Base-by-base conservation (phyloP, 2,329 filamentous ascomycete genomes). In the Nigrospora osmanthi region DNA sequence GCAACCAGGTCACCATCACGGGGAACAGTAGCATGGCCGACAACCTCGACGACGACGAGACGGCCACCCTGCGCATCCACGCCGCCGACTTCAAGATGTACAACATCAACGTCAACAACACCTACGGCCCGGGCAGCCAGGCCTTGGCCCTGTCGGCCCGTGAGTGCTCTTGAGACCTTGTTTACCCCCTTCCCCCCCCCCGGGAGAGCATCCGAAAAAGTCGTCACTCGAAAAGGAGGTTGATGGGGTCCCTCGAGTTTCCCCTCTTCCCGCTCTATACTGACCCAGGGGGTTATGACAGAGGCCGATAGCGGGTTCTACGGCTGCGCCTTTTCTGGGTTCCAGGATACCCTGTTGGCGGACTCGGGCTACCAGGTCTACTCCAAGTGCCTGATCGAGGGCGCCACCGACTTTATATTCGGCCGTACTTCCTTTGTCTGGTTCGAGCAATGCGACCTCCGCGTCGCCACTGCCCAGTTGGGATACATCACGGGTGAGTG, bases 1-100 rank as follows among this genome's bases (percentile, higher is more conserved):
- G 61, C 45, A 85, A 85, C 64, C 65, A 70, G 30, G 81, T 80
- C 30, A 83, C 72, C 49, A 69, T 75, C 48, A 66, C 65, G 0
- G 63, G 68, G 31, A 61, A 58, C 39, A 61, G 63, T 44, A 69
- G 67, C 50, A 73, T 77, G 47, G 68, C 70, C n/a, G 61, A 70
- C 48, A 65, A 65, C 1, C 49, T 69, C 37, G 70, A 58, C 51
- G 75, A 83, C 49, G 80, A 83, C 47, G 57, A 62, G 49, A 80
- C 67, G 0, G 69, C 61, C 3, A 70, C 69, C 0, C 61, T 73
- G 28, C 58, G 67, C 10, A 62, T 71, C 40, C 65, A 67, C 57
- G 69, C 73, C 0, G 53, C 61, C 5, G 69, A 76, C 53, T 70
- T 83, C 49, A 75, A 73, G 53, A 62, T 82, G 19, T 84, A 83